Conservation (phyloP, 345 rosid species). For the Jatropha curcas region DNA sequence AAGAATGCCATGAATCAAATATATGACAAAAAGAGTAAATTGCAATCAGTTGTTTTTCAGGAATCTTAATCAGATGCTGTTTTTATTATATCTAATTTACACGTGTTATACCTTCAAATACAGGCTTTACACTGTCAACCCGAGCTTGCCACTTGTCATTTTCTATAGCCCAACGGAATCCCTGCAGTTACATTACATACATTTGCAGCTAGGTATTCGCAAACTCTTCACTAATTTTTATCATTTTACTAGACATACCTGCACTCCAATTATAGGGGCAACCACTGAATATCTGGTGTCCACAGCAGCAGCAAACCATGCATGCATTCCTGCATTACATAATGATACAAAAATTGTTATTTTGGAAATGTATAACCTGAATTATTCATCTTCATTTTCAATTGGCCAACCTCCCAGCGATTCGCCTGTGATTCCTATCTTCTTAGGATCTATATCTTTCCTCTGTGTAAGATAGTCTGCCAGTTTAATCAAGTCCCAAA, state of each 20-base stretch:
- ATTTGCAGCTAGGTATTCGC: constrained; percentile 3
- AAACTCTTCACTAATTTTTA: not conserved
- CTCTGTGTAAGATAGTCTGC: constrained; percentile 79
- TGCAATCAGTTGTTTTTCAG: not conserved
- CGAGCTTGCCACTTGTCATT: constrained; percentile 80
- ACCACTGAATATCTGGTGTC: constrained; percentile 70
- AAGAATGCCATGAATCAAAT: not conserved
- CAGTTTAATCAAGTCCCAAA: constrained; percentile 86
- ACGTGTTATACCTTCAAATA: constrained; percentile 70
- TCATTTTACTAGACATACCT: constrained; percentile 42
- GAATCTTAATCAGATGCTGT: not conserved
- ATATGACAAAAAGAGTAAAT: not conserved
- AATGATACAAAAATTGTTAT: constrained; percentile 11
- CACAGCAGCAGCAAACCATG: constrained; percentile 88
- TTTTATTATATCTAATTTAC: not conserved
- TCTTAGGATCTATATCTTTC: constrained; percentile 67
- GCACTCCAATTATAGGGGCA: constrained; percentile 85
- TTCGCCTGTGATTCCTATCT: constrained; percentile 90
- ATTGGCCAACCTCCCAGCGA: constrained; percentile 82
- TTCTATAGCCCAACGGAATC: constrained; percentile 86
- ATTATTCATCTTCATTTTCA: constrained; percentile 12
- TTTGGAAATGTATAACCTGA: not conserved
- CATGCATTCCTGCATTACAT: constrained; percentile 79
- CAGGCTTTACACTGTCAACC: constrained; percentile 70
- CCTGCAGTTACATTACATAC: constrained; percentile 42